A percentile compares a stretch with the other conserved stretches of the same genome.
Evolutionary conservation across 2,329 filamentous ascomycete species (phyloP).

Genomic region (Metarhizium rileyi): DNA sequence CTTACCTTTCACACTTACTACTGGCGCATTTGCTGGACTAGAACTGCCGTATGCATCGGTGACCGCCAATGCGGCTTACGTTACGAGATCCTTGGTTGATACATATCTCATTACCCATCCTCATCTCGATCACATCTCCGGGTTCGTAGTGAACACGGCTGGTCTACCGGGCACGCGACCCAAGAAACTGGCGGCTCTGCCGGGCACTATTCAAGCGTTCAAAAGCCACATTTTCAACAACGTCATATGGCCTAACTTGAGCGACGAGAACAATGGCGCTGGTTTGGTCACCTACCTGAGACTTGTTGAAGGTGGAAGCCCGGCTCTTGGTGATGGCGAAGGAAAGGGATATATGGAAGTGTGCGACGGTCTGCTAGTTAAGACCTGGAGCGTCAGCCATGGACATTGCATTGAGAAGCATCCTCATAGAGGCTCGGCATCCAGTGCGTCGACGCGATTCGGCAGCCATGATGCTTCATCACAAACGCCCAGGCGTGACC

Average conservation of each 20-base stretch:
- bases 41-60: slow-evolving; percentile 56
- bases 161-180: slow-evolving; percentile 70
- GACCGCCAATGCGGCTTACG: slow-evolving; percentile 68
- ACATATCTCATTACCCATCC: slow-evolving; percentile 91
- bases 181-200: slow-evolving; percentile 78
- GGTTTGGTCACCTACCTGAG: slow-evolving; percentile 86
- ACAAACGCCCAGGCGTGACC: slow-evolving; percentile 17
- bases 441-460: slow-evolving; percentile 38
- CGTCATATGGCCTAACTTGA: slow-evolving; percentile 93
- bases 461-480: slow-evolving; percentile 38
- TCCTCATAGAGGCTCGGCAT: slow-evolving; percentile 49
- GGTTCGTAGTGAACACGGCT: slow-evolving; percentile 88
- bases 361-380: slow-evolving; percentile 80
- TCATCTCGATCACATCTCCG: slow-evolving; percentile 90
- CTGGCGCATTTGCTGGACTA: slow-evolving; percentile 74
- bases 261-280: slow-evolving; percentile 89
- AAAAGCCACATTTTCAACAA: slow-evolving; percentile 97
- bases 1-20: slow-evolving; percentile 43
- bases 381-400: slow-evolving; percentile 80
- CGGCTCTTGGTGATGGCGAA: slow-evolving; percentile 70
- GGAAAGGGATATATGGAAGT: slow-evolving; percentile 79
- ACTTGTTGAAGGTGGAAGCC: slow-evolving; percentile 79
- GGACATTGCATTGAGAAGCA: slow-evolving; percentile 76
- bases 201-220: slow-evolving; percentile 82
- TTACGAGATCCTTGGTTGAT: slow-evolving; percentile 72